Evolutionary conservation across 106 monocot species (phyloP), one percentile per base, ranked within the genome.

Genomic region (Apostasia ramifera): DNA sequence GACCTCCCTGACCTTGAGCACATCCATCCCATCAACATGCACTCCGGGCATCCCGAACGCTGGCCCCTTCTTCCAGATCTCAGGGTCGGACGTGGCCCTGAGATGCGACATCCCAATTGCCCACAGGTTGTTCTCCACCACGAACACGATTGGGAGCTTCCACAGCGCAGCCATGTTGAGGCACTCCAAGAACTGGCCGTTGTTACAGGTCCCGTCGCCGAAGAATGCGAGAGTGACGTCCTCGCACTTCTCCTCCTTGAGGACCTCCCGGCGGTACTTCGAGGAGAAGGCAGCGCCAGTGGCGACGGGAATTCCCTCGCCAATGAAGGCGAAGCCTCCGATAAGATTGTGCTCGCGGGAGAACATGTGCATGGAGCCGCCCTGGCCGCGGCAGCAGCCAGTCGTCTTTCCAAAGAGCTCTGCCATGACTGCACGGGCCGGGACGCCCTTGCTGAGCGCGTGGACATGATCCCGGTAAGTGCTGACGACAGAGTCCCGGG

Each of bases 361-460:
- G 78, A 92, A 92, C 93, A 92, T 92, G 81, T 89, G 93, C 89
- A 89, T 93, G 59, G 93, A 93, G 0, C 93, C 93, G 7, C 93
- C 93, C 79, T 93, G 89, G 51, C 93, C 89, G 40, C 93, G 83
- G 81, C 89, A 93, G 71, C 89, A 89, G 46, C 93, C 93, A 14
- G 89, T 89, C 68, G 89, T 43, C 83, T 86, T 89, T 14, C 93
- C 93, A 49, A 89, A 93, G 59, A 89, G 77, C 86, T 93, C 93
- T 14, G 93, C 89, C 89, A 93, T 93, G 47, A 93, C 84, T 2
- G 70, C 63, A 9, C 85, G 80, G 2, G 88, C 79, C 0, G 88
- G 77, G 65, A 92, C 88, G 7, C 93, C 86, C 72, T 93, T 93
- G 84, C 86, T 84, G 50, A 93, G 70, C 5, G 93, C 86, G 41